Base-by-base conservation (phyloP, 169 alveolate genomes). In the Plasmodium gallinaceum region DNA sequence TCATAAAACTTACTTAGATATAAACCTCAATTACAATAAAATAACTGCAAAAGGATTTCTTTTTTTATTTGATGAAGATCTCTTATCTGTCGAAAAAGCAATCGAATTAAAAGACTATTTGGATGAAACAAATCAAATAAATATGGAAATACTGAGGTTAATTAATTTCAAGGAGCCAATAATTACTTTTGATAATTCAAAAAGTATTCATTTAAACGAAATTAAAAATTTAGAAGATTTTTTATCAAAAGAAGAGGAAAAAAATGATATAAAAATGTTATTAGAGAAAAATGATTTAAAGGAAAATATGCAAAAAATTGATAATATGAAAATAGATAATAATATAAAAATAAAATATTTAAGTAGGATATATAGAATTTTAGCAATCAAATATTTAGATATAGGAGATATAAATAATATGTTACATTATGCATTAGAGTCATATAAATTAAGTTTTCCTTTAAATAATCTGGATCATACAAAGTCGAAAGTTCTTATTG, bases 401-500 rank as follows among this genome's bases (percentile, higher is more conserved):
- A 71, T 70, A 51, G 75, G 61, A 45, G 71, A 86, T 12, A 8
- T 52, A 14, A 70, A 69, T 16, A 71, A 66, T 18, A 26, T 70
- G n/a, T 48, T 86, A 32, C 71, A 70, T 12, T 64, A 37, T 48
- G 92, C 92, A 7, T 48, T 86, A 39, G 57, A 70, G 26, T 86
- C 92, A n/a, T 86, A 86, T 65, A 86, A 48, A 66, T 24, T 70
- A 37, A 86, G 76, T 20, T 70, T 58, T 26, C 80, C 88, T 52
- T 54, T 86, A 39, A 86, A 86, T 6, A 46, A 86, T 48, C 37
- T 61, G 62, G 92, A 86, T n/a, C 57, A 57, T 16, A 60, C 61
- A 8, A 86, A 86, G 46, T 86, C 92, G 39, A 86, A 86, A 52
- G 78, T 86, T 16, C 80, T 86, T 18, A 86, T 86, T 86, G 92